These are phyloP conservation scores for Penicillium samsonianum DNA, from an alignment of 495 filamentous ascomycete species.

Conservation along the genomic window DNA sequence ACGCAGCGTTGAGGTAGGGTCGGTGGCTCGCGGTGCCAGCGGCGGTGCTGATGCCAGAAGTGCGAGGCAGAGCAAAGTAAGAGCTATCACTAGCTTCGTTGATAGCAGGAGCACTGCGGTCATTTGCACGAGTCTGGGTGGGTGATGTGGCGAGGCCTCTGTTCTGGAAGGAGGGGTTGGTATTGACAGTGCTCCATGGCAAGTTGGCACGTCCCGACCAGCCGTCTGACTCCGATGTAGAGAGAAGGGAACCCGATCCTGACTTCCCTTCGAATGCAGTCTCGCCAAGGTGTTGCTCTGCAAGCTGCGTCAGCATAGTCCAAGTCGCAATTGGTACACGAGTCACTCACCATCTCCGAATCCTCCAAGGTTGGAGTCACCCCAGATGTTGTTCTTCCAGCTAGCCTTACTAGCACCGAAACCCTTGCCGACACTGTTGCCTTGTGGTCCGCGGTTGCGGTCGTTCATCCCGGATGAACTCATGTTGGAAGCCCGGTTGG, in stretches of 20 bases:
- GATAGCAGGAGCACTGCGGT: conserved; percentile 40
- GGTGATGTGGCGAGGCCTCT: conserved; percentile 51
- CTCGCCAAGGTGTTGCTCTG: conserved; percentile 38
- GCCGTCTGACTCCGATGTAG: conserved; percentile 64
- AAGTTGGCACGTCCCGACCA: conserved; percentile 50
- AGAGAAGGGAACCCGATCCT: conserved; percentile 66
- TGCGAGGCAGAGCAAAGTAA: conserved; percentile 45
- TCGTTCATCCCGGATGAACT: conserved; percentile 45
- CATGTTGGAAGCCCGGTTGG: conserved; percentile 43
- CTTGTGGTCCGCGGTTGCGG: conserved; percentile 39
- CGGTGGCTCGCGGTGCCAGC: conserved; percentile 31
- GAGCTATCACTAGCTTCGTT: conserved; percentile 44
- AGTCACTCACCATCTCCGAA: conserved; percentile 44
- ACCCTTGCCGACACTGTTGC: conserved; percentile 41
- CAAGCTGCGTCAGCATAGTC: conserved; percentile 10
- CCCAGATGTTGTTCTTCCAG: conserved; percentile 65
- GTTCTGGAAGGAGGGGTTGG: conserved; percentile 48
- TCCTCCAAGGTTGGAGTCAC: conserved; percentile 51
- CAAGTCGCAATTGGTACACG: background rate
- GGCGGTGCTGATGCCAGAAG: conserved; percentile 30
- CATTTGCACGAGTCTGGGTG: conserved; percentile 45
- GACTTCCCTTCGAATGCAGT: conserved; percentile 51
- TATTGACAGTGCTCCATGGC: conserved; percentile 58
- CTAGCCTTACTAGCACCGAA: conserved; percentile 50
- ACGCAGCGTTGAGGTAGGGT: conserved; percentile 34